phyloP scores from a whole-genome alignment of 73 alveolate species.

The Stentor roeselii region DNA sequence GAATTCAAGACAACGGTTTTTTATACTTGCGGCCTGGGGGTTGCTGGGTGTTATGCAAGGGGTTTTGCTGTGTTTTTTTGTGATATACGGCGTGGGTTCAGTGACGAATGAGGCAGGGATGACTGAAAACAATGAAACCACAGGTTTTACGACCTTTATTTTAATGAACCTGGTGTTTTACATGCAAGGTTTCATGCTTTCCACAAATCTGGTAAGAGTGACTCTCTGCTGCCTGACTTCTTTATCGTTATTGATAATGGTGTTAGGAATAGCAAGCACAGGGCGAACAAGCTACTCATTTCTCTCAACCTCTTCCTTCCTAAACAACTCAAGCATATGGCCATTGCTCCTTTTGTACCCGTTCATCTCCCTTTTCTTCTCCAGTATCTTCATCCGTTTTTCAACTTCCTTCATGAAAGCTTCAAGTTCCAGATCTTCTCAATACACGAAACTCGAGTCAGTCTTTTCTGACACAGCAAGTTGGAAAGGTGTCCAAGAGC shows the following conservation, averaged over 20 bases:
- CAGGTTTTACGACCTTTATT: not conserved
- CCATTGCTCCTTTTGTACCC: not conserved
- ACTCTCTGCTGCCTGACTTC: too few relatives aligned
- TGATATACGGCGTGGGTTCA: not conserved
- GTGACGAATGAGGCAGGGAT: not conserved
- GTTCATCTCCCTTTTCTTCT: not conserved
- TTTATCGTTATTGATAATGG: too few relatives aligned
- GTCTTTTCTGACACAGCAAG: not conserved
- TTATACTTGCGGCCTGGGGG: not conserved
- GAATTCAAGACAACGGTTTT: not conserved
- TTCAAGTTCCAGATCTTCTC: not conserved
- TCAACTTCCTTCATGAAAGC: not conserved
- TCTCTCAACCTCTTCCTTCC: not conserved
- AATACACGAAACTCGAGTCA: not conserved
- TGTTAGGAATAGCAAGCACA: not conserved
- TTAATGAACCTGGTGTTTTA: not conserved
- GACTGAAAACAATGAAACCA: not conserved
- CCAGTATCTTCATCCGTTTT: not conserved
- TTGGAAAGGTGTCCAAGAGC: not conserved
- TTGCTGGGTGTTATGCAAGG: not conserved
- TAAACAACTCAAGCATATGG: not conserved
- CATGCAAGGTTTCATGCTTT: not conserved
- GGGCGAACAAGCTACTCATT: not conserved
- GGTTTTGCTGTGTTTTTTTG: not conserved
- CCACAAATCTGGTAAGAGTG: too few relatives aligned